Evolutionary conservation across 2,329 filamentous ascomycete genomes (phyloP).

Genomic region (Apiospora aurea): DNA sequence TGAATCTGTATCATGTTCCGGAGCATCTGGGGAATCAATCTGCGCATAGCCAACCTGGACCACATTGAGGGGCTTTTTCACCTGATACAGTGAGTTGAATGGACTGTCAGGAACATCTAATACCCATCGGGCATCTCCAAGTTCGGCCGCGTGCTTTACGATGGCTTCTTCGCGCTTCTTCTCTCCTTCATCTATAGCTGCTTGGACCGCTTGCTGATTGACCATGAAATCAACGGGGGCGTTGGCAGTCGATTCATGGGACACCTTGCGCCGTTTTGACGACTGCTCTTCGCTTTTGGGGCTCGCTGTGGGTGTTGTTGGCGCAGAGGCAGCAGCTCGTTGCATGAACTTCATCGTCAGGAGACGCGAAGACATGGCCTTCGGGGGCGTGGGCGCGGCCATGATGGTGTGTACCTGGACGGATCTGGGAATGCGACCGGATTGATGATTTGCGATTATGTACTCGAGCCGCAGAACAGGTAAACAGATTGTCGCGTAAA

Average conservation of each 20-base stretch:
- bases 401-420: background rate
- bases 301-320: conserved; percentile 47
- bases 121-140: conserved; percentile 79
- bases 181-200: conserved; percentile 72
- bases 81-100: conserved; percentile 36
- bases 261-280: conserved; percentile 69
- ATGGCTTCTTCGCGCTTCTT: conserved; percentile 67
- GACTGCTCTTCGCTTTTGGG: conserved; percentile 57
- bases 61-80: conserved; percentile 57
- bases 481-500: background rate
- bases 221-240: conserved; percentile 53
- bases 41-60: conserved; percentile 66
- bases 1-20: conserved; percentile 34
- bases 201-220: conserved; percentile 67
- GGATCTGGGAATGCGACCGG: background rate
- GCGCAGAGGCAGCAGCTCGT: conserved; percentile 59
- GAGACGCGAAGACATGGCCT: conserved; percentile 84
- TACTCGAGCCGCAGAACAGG: background rate
- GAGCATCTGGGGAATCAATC: conserved; percentile 40
- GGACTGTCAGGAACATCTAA: conserved; percentile 60
- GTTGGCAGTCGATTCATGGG: conserved; percentile 41
- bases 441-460: background rate
- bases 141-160: conserved; percentile 65
- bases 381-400: conserved; percentile 38
- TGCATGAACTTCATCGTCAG: conserved; percentile 99